These are phyloP conservation scores for Eutrema japonicum DNA, from an alignment of 345 rosid species.

Conservation along the genomic window DNA sequence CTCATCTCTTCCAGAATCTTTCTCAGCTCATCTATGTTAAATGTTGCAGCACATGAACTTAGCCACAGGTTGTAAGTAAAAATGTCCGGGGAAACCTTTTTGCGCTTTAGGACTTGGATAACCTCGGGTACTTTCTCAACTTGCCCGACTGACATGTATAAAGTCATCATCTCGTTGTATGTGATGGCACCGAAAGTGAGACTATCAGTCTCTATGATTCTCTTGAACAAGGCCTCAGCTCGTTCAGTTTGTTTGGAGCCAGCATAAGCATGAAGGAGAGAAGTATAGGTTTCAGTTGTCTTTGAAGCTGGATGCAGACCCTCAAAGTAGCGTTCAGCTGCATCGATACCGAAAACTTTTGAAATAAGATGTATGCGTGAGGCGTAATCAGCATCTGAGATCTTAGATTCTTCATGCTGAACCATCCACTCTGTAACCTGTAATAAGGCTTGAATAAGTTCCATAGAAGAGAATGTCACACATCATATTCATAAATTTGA, in stretches of 20 bases:
- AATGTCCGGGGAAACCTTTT: conserved; percentile 68
- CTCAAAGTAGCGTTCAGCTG: conserved; percentile 91
- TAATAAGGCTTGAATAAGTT: conserved; percentile 33
- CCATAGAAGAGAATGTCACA: neutral
- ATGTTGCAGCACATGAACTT: conserved; percentile 81
- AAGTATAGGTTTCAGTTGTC: conserved; percentile 82
- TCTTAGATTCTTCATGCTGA: conserved; percentile 54
- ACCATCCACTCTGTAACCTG: conserved; percentile 94
- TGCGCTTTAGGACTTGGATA: conserved; percentile 60
- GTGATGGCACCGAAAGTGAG: conserved; percentile 62
- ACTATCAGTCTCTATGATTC: conserved; percentile 54
- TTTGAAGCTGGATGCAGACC: conserved; percentile 56
- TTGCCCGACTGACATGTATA: conserved; percentile 86
- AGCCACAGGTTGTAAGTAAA: conserved; percentile 89
- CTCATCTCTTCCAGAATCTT: conserved; percentile 78
- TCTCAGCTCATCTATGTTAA: conserved; percentile 59
- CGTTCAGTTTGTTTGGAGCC: conserved; percentile 59
- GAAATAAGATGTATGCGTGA: conserved; percentile 75
- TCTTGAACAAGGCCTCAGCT: conserved; percentile 69
- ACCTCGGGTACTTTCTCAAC: conserved; percentile 73
- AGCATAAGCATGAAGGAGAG: conserved; percentile 90
- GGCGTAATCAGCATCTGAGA: conserved; percentile 74
- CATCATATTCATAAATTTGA: neutral
- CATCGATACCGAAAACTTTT: conserved; percentile 85
- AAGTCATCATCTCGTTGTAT: conserved; percentile 95